A percentile compares a stretch with the other conserved stretches of the same genome.
Evolutionary conservation across 306 rosid species (phyloP).

Genomic region (Casuarina glauca): DNA sequence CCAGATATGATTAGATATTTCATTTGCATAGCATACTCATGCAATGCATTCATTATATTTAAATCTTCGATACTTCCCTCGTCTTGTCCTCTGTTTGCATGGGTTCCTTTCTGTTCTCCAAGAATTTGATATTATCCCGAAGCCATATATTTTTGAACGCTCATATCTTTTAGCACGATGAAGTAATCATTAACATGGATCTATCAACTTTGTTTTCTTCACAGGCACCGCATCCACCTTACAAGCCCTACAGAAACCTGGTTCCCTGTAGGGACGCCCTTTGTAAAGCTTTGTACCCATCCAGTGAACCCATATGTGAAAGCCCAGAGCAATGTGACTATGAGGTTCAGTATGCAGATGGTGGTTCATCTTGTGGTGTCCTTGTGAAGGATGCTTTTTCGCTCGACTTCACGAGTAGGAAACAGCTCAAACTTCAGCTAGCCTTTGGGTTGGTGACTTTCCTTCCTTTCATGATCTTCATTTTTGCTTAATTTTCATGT

Average conservation of each 20-base stretch:
- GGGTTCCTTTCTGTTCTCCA: too few relatives aligned
- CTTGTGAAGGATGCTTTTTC: constrained; percentile 67
- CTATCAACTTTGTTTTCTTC: neutral
- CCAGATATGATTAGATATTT: too few relatives aligned
- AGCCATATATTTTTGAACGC: too few relatives aligned
- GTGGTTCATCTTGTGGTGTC: constrained; percentile 78
- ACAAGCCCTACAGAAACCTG: constrained; percentile 69
- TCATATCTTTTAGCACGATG: neutral
- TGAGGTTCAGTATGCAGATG: constrained; percentile 80
- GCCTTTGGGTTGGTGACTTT: constrained; percentile 71
- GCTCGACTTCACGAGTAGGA: constrained; percentile 65
- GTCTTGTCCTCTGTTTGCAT: too few relatives aligned
- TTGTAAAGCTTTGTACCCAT: constrained; percentile 62
- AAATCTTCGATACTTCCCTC: too few relatives aligned
- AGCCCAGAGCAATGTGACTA: constrained; percentile 80
- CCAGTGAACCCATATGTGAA: constrained; percentile 49
- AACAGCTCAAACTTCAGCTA: constrained; percentile 56
- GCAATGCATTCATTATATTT: too few relatives aligned
- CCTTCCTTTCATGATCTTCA: constrained; percentile 12
- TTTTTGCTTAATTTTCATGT: neutral
- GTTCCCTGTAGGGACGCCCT: constrained; percentile 71
- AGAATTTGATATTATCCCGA: neutral
- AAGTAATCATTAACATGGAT: neutral
- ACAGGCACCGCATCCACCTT: constrained; percentile 83
- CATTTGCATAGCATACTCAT: too few relatives aligned